These are phyloP conservation scores for Fusarium phyllophilum DNA, from an alignment of 2,329 filamentous ascomycete species.

Conservation along the genomic window DNA sequence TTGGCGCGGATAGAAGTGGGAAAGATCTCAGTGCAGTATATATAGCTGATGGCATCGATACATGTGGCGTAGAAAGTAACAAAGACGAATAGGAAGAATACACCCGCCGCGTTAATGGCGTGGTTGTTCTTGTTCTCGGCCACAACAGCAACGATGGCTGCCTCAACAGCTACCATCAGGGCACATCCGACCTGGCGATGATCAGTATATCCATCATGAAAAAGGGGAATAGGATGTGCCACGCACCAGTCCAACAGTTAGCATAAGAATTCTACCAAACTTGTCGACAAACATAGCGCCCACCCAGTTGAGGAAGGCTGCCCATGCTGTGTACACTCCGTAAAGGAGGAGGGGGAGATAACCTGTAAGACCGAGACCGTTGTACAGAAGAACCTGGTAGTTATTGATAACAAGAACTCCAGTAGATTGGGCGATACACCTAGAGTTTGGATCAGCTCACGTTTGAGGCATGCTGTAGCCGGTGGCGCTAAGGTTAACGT, in stretches of 20 bases:
- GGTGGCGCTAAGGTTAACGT: background rate
- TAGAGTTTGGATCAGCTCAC: background rate
- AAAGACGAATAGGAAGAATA: background rate
- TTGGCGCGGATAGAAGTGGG: background rate
- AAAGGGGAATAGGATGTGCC: rapidly evolving
- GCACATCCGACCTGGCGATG: background rate
- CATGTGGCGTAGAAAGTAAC: background rate
- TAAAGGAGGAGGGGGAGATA: background rate
- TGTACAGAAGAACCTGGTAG: background rate
- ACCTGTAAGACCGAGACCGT: background rate
- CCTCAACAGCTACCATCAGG: background rate
- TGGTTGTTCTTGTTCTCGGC: background rate
- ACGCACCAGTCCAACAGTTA: background rate
- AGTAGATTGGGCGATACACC: background rate
- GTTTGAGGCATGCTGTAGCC: background rate
- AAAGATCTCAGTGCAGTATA: background rate
- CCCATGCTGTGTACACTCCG: background rate
- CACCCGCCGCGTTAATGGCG: background rate
- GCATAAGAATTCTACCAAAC: background rate
- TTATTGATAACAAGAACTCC: background rate
- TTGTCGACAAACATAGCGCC: background rate
- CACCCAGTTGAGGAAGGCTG: background rate
- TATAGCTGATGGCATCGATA: background rate
- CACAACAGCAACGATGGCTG: background rate
- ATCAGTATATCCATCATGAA: background rate